Evolutionary conservation across 1,284 basidiomycete genomes (phyloP).

Genomic region (Leccinum huronense): DNA sequence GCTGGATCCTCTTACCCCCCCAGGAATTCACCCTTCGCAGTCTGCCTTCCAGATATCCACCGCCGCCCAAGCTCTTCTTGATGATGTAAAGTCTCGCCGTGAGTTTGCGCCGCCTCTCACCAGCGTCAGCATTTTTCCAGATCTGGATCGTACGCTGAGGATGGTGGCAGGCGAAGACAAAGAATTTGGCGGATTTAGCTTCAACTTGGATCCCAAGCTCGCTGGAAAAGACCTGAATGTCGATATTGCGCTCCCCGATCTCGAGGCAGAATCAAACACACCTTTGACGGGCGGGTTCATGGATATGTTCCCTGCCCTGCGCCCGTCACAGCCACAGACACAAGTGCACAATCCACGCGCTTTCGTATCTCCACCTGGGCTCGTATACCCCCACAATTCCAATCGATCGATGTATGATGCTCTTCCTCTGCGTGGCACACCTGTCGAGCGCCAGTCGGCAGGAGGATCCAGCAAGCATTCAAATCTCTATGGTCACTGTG

Average conservation of each 20-base stretch:
- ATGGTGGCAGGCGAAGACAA: constrained; percentile 60
- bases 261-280: constrained; percentile 50
- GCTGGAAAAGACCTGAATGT: constrained; percentile 49
- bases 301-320: constrained; percentile 64
- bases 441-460: constrained; percentile 47
- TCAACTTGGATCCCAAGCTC: constrained; percentile 76
- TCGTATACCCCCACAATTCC: constrained; percentile 47
- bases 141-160: constrained; percentile 78
- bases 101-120: constrained; percentile 52
- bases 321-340: constrained; percentile 31
- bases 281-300: constrained; percentile 63
- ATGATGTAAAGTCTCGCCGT: constrained; percentile 77
- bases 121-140: constrained; percentile 80
- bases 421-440: constrained; percentile 38
- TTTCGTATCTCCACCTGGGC: constrained; percentile 51
- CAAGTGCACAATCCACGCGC: constrained; percentile 35
- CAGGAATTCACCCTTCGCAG: constrained; percentile 54
- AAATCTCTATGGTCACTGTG: constrained; percentile 18
- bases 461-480: constrained; percentile 38
- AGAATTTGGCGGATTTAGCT: constrained; percentile 68
- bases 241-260: constrained; percentile 47
- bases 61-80: constrained; percentile 78
- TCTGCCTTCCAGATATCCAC: constrained; percentile 84
- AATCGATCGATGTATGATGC: constrained; percentile 57
- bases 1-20: constrained; percentile 51